These are phyloP conservation scores for Alternaria ethzedia DNA, from an alignment of 2,329 filamentous ascomycete genomes.

Conservation along the genomic window DNA sequence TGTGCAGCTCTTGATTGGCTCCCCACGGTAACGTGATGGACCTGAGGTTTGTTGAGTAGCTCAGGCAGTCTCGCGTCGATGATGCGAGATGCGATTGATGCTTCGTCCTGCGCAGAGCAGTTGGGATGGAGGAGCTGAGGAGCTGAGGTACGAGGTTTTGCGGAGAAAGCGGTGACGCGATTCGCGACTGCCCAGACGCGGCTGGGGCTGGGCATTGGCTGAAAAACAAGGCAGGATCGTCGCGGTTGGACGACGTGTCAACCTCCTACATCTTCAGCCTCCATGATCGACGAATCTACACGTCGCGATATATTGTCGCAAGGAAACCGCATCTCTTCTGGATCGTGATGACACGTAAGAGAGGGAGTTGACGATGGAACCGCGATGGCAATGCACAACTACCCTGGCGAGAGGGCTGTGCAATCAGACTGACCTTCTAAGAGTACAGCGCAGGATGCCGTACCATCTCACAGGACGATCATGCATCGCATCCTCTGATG, in stretches of 20 bases:
- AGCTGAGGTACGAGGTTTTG: background rate
- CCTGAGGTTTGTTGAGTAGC: too few species aligned
- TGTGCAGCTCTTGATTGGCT: background rate
- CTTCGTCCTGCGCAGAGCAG: background rate
- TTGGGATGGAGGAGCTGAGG: conserved; percentile 3
- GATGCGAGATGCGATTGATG: background rate
- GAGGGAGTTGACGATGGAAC: background rate
- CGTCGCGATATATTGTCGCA: background rate
- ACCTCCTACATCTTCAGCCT: background rate
- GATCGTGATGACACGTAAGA: background rate
- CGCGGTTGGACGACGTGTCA: background rate
- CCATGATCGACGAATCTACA: background rate
- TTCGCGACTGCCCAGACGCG: conserved; percentile 6
- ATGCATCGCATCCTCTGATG: background rate
- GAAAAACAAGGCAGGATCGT: conserved; percentile 3
- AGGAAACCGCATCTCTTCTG: background rate
- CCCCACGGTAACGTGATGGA: background rate
- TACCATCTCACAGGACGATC: background rate
- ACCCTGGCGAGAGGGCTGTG: background rate
- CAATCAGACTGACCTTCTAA: background rate
- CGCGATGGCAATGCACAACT: background rate
- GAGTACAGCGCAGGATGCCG: background rate
- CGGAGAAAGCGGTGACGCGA: conserved; percentile 4
- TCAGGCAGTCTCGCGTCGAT: too few species aligned
- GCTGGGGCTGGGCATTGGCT: conserved; percentile 6